Evolutionary conservation across 192 early-diverging fungal genomes (phyloP), one percentile per base, ranked within the genome.

Genomic region (Coemansia sp.): DNA sequence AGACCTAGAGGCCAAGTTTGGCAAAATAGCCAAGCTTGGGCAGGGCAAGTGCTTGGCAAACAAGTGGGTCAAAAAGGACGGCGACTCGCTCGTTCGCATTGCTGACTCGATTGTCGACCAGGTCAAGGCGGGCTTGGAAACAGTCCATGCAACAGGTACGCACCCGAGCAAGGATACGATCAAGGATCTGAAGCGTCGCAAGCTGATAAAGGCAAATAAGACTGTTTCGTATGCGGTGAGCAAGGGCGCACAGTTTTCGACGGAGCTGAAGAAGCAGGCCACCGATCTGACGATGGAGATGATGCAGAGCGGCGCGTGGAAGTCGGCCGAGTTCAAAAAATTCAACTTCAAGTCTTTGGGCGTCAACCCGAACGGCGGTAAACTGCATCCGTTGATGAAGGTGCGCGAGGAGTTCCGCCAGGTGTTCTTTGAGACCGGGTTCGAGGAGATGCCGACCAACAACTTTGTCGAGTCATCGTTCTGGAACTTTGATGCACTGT

Each of bases 401-500:
- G 94, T 98, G 57, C 91, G 96, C 55, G 94, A 98, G 69, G 97
- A 99, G 83, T 97, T 97, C 85, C 85, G 96, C 27, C 89, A 96
- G 75, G 94, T 98, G 78, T 99, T 99, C 85, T 94, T 99, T 72
- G 95, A 99, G 82, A 89, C 96, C 65, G 97, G 96, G 6, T 99
- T 99, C 83, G 85, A 90, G 64, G 97, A 99, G 84, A 99, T 99
- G 97, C 94, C 94, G 20, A 96, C 96, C 55, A 95, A 94, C 87
- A 85, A 89, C 68, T 99, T 91, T 85, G 94, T 93, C 50, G 97
- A 98, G 70, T 90, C 90, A 57, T 92, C 94, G 64, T 99, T 99
- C 89, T 99, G 97, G 97, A 99, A 99, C 84, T 99, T 99, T 79
- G 97, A 99, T 77, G 92, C 95, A 24, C 88, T 99, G 61, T 99